These are phyloP conservation scores for Raffaelea ambrosiae DNA, from an alignment of 2,329 filamentous ascomycete species.

Conservation along the genomic window DNA sequence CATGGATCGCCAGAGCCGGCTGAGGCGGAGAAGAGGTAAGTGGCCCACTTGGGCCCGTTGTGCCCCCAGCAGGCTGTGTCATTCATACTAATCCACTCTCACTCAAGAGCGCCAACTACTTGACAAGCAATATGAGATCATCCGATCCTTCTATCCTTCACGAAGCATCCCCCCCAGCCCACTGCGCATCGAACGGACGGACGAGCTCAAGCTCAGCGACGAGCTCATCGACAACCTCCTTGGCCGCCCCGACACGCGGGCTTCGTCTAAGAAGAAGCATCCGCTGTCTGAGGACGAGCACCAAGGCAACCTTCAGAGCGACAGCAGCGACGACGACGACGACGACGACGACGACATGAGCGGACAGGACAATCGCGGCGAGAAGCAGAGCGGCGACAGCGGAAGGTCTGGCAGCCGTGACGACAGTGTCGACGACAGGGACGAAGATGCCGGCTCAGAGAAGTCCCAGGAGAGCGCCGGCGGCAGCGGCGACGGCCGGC, in stretches of 20 bases:
- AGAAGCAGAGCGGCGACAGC: no score
- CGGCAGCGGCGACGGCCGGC: neutral
- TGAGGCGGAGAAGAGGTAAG: neutral
- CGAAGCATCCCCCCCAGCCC: neutral
- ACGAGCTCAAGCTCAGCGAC: neutral
- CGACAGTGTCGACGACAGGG: neutral
- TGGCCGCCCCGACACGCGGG: no score
- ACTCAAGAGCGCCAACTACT: neutral
- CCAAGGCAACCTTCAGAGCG: neutral
- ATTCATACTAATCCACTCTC: neutral
- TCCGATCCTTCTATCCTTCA: neutral
- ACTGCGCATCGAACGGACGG: neutral
- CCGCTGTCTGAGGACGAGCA: neutral
- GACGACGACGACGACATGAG: neutral
- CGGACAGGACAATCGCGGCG: neutral
- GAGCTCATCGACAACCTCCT: neutral
- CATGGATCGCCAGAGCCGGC: slow-evolving; percentile 1
- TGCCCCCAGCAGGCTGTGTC: neutral
- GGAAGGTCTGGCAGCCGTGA: neutral
- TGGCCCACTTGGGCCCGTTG: no score
- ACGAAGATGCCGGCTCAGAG: neutral
- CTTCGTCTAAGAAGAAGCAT: no score
- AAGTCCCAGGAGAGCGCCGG: neutral
- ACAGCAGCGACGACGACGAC: neutral
- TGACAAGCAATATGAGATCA: neutral